Base-by-base conservation (phyloP, 306 rosid species). In the Prunus mongolica region DNA sequence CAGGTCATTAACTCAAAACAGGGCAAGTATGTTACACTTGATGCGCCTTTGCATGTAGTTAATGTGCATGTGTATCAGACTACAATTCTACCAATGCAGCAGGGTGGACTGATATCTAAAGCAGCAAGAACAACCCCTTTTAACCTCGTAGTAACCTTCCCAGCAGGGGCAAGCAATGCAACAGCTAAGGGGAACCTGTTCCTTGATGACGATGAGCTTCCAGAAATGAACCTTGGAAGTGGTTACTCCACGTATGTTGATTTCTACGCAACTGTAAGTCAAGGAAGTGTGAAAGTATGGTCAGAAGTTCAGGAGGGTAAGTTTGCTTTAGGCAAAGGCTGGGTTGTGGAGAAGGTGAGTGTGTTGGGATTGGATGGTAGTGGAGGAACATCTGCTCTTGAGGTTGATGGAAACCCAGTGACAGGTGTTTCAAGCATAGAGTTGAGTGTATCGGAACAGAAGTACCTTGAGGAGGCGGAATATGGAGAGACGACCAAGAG, bases 21-120 rank as follows among this genome's bases (percentile, higher is more conserved):
- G 5, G 97, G 93, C 30, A 27, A 65, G 28, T 81, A 89, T 49
- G 91, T 90, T 57, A 89, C 93, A 34, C 97, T 95, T 0, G 87
- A 91, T 38, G 97, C 99, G 1, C 97, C 99, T 24, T 83, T 95
- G 50, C 89, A 95, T 71, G 91, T 84, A 0, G 93, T 95, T 20
- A 95, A 95, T 71, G 97, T 95, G 54, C 99, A 95, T 87, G 52
- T 95, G 78, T 92, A 90, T 86, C 97, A 95, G 84, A 90, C 86
- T 66, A 74, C 87, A 73, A 95, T 95, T 74, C 81, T 95, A 57
- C 99, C 99, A 24, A 88, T 92, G 93, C 99, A 95, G 85, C 93
- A 58, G 67, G 99, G 99, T 28, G 97, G 97, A 46, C 1, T 88
- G 83, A 50, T 92, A 58, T 90, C 99, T 0, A 92, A 89, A 89